These are phyloP conservation scores for Spergularia azorica DNA, from an alignment of 179 eudicot genomes.

Conservation along the genomic window DNA sequence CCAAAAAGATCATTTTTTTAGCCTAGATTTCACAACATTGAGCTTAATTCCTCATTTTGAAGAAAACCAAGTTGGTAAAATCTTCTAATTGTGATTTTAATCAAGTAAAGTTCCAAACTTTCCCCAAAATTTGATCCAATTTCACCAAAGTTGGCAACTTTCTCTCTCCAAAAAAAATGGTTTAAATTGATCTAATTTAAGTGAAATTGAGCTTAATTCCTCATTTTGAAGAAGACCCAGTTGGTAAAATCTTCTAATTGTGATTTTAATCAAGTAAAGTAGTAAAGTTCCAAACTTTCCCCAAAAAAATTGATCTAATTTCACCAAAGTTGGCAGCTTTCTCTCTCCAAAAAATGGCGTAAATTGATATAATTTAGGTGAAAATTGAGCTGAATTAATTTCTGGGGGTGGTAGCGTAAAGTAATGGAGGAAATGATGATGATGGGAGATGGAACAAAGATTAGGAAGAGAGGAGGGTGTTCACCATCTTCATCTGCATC, in stretches of 20 bases:
- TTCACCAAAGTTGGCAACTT: slow-evolving; percentile 10
- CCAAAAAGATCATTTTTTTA: slow-evolving; percentile 10
- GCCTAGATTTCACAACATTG: not conserved
- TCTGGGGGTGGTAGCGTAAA: not conserved
- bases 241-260: slow-evolving; percentile 17
- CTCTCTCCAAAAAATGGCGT: not conserved
- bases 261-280: slow-evolving; percentile 17
- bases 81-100: not conserved
- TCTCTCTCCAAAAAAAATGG: slow-evolving; percentile 4
- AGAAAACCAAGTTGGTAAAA: slow-evolving; percentile 17
- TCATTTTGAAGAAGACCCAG: too few species aligned
- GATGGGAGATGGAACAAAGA: slow-evolving; percentile 45
- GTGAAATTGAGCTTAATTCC: not conserved
- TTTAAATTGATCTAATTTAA: not conserved
- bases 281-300: slow-evolving; percentile 33
- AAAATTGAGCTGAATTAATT: not conserved
- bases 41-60: slow-evolving; percentile 8
- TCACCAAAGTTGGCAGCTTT: not conserved
- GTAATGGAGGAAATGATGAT: slow-evolving; percentile 29
- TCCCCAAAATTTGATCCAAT: not conserved
- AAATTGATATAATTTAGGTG: not conserved
- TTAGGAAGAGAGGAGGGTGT: slow-evolving; percentile 75
- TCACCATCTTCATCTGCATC: slow-evolving; percentile 90
- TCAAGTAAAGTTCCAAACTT: slow-evolving; percentile 2
- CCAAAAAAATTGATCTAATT: too few species aligned